Evolutionary conservation across 768 basidiomycete genomes (phyloP).

Genomic region (Suillus discolor): DNA sequence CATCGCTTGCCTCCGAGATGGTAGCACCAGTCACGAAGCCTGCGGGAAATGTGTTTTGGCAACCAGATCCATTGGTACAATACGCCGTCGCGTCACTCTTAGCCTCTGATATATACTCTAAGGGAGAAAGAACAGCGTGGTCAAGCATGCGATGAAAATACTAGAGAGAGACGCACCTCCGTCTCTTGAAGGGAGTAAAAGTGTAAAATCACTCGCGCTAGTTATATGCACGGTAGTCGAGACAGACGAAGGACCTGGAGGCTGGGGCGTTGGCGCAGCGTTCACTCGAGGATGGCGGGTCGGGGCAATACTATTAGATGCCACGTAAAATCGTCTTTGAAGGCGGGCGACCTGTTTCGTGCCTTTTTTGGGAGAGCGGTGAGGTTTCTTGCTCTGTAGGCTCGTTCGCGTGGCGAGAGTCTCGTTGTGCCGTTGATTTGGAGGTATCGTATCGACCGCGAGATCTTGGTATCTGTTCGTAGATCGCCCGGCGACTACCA

Average conservation of each 20-base stretch:
- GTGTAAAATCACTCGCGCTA: conserved; percentile 32
- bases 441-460: not conserved
- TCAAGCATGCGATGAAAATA: conserved; percentile 4
- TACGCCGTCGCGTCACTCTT: conserved; percentile 40
- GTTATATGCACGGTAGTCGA: conserved; percentile 40
- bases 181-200: conserved; percentile 34
- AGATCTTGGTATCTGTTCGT: not conserved
- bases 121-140: not conserved
- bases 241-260: conserved; percentile 36
- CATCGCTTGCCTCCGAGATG: conserved; percentile 35
- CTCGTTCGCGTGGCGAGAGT: not conserved
- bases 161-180: conserved; percentile 31
- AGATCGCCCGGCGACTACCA: not conserved
- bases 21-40: conserved; percentile 43
- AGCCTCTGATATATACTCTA: conserved; percentile 43
- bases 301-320: no score
- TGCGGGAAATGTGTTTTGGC: conserved; percentile 30
- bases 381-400: not conserved
- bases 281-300: conserved; percentile 13
- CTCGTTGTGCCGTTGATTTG: not conserved
- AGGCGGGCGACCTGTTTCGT: not conserved
- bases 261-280: conserved; percentile 40
- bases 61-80: conserved; percentile 35
- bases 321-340: not conserved
- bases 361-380: not conserved